Base-by-base conservation (phyloP, 495 filamentous ascomycete genomes). In the Aspergillus campestris region DNA sequence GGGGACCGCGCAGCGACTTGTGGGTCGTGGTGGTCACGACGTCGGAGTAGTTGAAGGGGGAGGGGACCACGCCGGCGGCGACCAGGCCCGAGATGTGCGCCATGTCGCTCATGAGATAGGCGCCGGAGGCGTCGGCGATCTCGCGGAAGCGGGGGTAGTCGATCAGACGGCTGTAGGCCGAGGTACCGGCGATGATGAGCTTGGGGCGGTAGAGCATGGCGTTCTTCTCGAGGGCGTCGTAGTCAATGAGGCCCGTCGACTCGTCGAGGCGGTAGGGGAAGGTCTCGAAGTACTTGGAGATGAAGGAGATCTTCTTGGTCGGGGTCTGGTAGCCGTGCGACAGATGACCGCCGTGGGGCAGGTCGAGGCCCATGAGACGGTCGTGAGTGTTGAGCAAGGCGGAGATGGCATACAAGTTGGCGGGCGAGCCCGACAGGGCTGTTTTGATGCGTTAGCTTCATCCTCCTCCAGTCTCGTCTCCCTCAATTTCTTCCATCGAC, bases 271-370 rank as follows among this genome's bases (percentile, higher is more conserved):
- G 80, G 70, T 98, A 98, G 2, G 92, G 92, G 9, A 98, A 63
- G 5, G 94, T 97, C 73, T 98, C 92, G 59, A 97, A 98, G 70
- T 98, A 98, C 65, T 96, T 96, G 35, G 92, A 97, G 45, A 98
- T 84, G 54, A 86, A 86, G 11, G 92, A 97, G 55, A 98, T 96
- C 75, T 98, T 98, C 75, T 96, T 97, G 35, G 86, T 89, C 2
- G 94, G 90, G 9, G 84, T 96, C 66, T 98, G 92, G 68, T 98
- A 98, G 41, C 92, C 92, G 64, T 98, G 92, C 11, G 92, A 97
- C 33, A 98, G 76, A 67, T 98, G 92, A 44, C 92, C 92, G 39
- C 92, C 92, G 56, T 98, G 92, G 36, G 92, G 92, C 11, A 98
- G 78, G 64, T 98, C 92, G 37, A 98, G 78, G 35, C 94, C 91